Conservation (phyloP, 495 filamentous ascomycete species). For the Hypoxylon crocopeplum region DNA sequence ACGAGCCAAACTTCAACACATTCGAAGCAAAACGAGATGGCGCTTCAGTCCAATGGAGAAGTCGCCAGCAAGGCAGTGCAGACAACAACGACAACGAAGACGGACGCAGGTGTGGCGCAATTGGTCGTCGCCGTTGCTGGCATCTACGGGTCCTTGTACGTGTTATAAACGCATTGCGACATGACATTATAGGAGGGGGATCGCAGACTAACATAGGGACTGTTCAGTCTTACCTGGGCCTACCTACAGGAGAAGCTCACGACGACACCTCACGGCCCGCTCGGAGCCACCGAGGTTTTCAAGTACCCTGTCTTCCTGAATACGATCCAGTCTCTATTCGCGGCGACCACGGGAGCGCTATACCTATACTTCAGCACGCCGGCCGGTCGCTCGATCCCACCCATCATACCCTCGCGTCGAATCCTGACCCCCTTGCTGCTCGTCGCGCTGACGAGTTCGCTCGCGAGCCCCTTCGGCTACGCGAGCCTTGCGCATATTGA, state of each 20-base stretch:
- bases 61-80: slow-evolving; percentile 39
- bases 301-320: slow-evolving; percentile 93
- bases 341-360: slow-evolving; percentile 76
- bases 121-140: slow-evolving; percentile 87
- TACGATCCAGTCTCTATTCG: slow-evolving; percentile 93
- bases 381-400: slow-evolving; percentile 51
- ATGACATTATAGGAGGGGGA: not conserved
- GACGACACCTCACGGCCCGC: slow-evolving; percentile 82
- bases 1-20: slow-evolving; percentile 46
- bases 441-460: slow-evolving; percentile 83
- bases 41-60: slow-evolving; percentile 50
- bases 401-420: slow-evolving; percentile 75
- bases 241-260: slow-evolving; percentile 97
- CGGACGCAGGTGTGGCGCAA: slow-evolving; percentile 66
- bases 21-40: slow-evolving; percentile 28
- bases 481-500: slow-evolving; percentile 92
- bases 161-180: slow-evolving; percentile 11
- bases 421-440: slow-evolving; percentile 83
- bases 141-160: slow-evolving; percentile 96
- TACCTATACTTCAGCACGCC: slow-evolving; percentile 79
- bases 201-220: slow-evolving; percentile 3
- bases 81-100: slow-evolving; percentile 35
- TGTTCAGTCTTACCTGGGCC: slow-evolving; percentile 84
- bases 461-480: slow-evolving; percentile 95
- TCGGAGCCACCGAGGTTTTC: slow-evolving; percentile 71